phyloP scores from a whole-genome alignment of 2,329 filamentous ascomycete species.

The Remersonia thermophila region DNA sequence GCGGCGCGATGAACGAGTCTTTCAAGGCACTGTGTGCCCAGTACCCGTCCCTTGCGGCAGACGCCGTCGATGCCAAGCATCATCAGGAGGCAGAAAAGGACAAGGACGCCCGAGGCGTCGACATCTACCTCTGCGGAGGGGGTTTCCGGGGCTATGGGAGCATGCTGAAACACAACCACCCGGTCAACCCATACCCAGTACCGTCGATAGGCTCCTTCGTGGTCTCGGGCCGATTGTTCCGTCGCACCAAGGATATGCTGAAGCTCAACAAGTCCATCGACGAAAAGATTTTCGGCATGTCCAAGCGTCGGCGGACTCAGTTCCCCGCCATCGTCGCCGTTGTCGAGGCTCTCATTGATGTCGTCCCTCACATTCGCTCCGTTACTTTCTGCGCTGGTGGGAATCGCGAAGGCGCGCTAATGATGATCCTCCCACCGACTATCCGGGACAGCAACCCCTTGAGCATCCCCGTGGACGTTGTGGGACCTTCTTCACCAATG shows the following conservation, averaged over 20 bases:
- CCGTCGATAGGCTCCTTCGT: constrained; percentile 70
- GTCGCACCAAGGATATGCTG: constrained; percentile 38
- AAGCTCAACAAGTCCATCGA: constrained; percentile 35
- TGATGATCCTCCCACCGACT: constrained; percentile 50
- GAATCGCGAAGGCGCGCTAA: constrained; percentile 72
- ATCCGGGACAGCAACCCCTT: constrained; percentile 57
- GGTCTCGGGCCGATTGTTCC: constrained; percentile 49
- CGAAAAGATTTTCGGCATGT: constrained; percentile 62
- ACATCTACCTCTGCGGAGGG: constrained; percentile 77
- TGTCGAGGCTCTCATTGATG: constrained; percentile 59
- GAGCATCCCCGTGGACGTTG: neutral
- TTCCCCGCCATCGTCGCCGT: constrained; percentile 75
- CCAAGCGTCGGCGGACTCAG: constrained; percentile 64
- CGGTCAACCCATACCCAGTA: constrained; percentile 67
- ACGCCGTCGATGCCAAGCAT: constrained; percentile 26
- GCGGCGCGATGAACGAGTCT: constrained; percentile 44
- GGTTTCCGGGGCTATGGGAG: constrained; percentile 88
- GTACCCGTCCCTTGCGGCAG: constrained; percentile 39
- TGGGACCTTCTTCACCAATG: neutral
- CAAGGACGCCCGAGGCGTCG: constrained; percentile 34
- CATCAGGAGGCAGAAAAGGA: constrained; percentile 24
- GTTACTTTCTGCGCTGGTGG: constrained; percentile 78
- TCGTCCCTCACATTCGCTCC: constrained; percentile 56
- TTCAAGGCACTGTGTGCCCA: constrained; percentile 39
- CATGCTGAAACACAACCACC: constrained; percentile 69